Percentiles rank a stretch among this genome's conserved stretches.
Evolutionary conservation across 192 early-diverging fungal genomes (phyloP).

Genomic region (Chytriomyces sp.): DNA sequence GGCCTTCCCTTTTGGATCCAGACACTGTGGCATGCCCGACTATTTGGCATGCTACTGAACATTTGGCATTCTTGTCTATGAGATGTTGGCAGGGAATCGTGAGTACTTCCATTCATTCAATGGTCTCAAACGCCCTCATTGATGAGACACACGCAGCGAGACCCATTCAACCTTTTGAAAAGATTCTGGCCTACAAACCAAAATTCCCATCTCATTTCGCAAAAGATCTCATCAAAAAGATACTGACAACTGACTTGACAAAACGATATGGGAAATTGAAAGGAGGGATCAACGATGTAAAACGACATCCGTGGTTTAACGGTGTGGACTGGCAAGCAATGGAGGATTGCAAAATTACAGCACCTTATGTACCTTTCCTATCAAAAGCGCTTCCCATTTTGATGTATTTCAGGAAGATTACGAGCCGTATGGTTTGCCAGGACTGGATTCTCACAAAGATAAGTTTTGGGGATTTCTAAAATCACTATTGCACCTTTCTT

Average conservation of each 20-base stretch:
- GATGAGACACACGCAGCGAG: slow-evolving; percentile 49
- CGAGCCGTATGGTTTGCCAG: slow-evolving; percentile 80
- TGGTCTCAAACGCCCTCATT: not conserved
- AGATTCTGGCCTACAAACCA: slow-evolving; percentile 82
- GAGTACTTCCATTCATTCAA: not conserved
- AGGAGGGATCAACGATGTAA: slow-evolving; percentile 81
- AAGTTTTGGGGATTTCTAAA: slow-evolving; percentile 76
- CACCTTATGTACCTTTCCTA: slow-evolving; percentile 85
- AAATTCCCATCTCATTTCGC: slow-evolving; percentile 88
- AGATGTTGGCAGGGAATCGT: slow-evolving; percentile 89
- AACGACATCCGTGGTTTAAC: slow-evolving; percentile 92
- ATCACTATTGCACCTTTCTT: slow-evolving; percentile 94
- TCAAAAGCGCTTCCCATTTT: slow-evolving; percentile 72
- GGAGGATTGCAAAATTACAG: slow-evolving; percentile 67
- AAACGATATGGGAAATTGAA: slow-evolving; percentile 87
- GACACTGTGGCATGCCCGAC: slow-evolving; percentile 71
- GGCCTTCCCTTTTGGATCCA: not conserved
- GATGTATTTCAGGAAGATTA: slow-evolving; percentile 90
- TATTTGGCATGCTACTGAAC: slow-evolving; percentile 91
- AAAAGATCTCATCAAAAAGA: slow-evolving; percentile 81
- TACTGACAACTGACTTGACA: slow-evolving; percentile 79
- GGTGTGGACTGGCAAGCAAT: slow-evolving; percentile 89
- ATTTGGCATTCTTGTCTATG: slow-evolving; percentile 56
- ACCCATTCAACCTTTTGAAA: slow-evolving; percentile 92
- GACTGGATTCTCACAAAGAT: slow-evolving; percentile 71